Evolutionary conservation across 1,139 yeast species (phyloP).

Genomic region (Kluyveromyces sp.): DNA sequence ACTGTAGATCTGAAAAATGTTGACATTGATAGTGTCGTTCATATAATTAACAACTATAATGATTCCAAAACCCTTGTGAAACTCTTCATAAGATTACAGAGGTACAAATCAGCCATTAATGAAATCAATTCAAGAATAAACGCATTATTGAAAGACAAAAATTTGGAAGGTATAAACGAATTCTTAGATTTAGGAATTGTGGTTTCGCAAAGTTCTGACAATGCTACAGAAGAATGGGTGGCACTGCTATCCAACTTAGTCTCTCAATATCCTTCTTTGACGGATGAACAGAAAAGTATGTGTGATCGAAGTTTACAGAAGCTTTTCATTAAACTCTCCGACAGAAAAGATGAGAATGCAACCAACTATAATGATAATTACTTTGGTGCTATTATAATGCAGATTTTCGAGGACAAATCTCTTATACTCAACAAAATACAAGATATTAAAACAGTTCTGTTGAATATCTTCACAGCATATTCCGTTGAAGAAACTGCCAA

Average conservation of each 20-base stretch:
- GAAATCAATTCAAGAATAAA: conserved; percentile 13
- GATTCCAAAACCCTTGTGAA: conserved; percentile 17
- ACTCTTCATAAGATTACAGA: conserved; percentile 13
- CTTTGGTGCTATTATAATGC: conserved; percentile 18
- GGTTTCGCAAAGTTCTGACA: conserved; percentile 7
- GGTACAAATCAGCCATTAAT: conserved; percentile 14
- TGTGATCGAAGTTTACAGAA: conserved; percentile 17
- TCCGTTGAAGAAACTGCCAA: conserved; percentile 21
- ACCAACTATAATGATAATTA: conserved; percentile 4
- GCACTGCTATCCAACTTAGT: conserved; percentile 18
- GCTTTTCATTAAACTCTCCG: conserved; percentile 19
- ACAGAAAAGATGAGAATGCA: conserved; percentile 9
- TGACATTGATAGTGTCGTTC: conserved; percentile 10
- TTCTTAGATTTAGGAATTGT: conserved; percentile 13
- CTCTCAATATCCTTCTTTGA: conserved; percentile 9
- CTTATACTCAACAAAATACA: conserved; percentile 18
- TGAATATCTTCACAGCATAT: conserved; percentile 19
- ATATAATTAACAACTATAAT: conserved; percentile 6
- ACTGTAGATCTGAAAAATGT: conserved; percentile 11
- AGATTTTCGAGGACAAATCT: conserved; percentile 22
- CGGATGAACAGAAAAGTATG: conserved; percentile 3
- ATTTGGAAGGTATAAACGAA: conserved; percentile 5
- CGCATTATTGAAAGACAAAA: conserved; percentile 10
- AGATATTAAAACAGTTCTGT: conserved; percentile 16
- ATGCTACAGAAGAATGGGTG: conserved; percentile 18